Base-by-base conservation (phyloP, 108 stramenopile species). In the Skeletonema marinoi region DNA sequence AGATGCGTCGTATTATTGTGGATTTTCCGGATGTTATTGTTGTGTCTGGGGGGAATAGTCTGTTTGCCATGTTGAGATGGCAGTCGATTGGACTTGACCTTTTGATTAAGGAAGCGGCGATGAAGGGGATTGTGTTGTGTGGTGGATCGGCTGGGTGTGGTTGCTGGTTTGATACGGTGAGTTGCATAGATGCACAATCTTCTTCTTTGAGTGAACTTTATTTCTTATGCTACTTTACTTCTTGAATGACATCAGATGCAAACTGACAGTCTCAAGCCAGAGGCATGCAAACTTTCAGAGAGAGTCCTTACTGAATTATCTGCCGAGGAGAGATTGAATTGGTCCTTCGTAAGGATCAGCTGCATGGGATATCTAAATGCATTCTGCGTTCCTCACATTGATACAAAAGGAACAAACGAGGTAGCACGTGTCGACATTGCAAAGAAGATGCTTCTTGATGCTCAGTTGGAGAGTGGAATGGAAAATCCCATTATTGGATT, bases 391-490 rank as follows among this genome's bases (percentile, higher is more conserved):
- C 54, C 54, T 25, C 54, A 56, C 54, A 56, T 56, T 56, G 42
- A 69, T 65, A 33, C 68, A 17, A 69, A 32, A 25, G 68, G 76
- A 3, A 69, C 68, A 16, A 73, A 78, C 58, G 78, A 56, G 33
- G 32, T 56, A 25, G 54, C 54, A 56, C 54, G 54, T 56, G 54
- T 56, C 16, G 54, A 56, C 25, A 56, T 56, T 10, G 54, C 54
- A 21, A 56, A 56, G 54, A 56, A 56, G 25, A 56, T 56, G 54
- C 54, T 56, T 10, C 12, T 31, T 11, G 48, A 56, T 14, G 78
- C 14, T 13, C 58, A 42, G 16, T 3, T 35, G 25, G 73, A 78
- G 16, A 29, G 50, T 17, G 50, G 50, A 60, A 29, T 56, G 54
- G 54, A 56, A 25, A 7, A 56, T 56, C 59, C 72, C 14, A 78